A percentile compares a stretch with the other conserved stretches of the same genome.
Evolutionary conservation across 2,329 filamentous ascomycete genomes (phyloP).

Genomic region (Bipolaris zeicola): DNA sequence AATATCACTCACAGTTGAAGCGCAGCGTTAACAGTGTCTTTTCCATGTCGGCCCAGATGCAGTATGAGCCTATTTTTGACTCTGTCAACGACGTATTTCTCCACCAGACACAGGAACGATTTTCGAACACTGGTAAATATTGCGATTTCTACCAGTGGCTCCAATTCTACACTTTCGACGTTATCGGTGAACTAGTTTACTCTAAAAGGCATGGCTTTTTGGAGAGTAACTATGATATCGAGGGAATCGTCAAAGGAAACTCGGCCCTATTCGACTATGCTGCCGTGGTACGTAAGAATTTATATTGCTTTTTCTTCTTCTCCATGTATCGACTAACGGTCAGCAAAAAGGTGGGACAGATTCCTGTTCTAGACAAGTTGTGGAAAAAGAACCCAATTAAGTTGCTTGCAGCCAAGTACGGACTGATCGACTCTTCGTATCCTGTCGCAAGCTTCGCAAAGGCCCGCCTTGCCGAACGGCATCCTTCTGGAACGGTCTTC

Average conservation of each 20-base stretch:
- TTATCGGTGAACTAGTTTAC: constrained; percentile 8
- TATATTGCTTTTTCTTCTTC: neutral
- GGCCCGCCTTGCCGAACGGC: neutral
- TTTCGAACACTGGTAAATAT: no score
- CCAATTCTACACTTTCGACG: constrained; percentile 9
- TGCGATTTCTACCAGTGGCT: constrained; percentile 2
- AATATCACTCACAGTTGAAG: neutral
- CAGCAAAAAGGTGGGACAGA: constrained; percentile 2
- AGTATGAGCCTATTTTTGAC: neutral
- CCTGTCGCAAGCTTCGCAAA: neutral
- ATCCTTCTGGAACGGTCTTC: no score
- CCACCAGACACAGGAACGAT: no score
- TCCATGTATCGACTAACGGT: no score
- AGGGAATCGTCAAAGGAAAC: constrained; percentile 1
- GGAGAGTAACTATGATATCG: constrained; percentile 4
- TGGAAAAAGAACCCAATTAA: constrained; percentile 9
- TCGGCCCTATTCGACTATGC: neutral
- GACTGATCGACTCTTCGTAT: neutral
- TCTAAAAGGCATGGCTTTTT: constrained; percentile 6
- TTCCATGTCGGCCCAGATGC: neutral
- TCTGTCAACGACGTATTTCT: no score
- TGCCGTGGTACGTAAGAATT: neutral
- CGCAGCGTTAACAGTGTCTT: neutral
- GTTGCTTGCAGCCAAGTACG: neutral
- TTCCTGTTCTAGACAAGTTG: neutral